Percentiles rank a stretch among this genome's conserved stretches.
Evolutionary conservation across 2,329 filamentous ascomycete genomes (phyloP).

Genomic region (Colletotrichum lini): DNA sequence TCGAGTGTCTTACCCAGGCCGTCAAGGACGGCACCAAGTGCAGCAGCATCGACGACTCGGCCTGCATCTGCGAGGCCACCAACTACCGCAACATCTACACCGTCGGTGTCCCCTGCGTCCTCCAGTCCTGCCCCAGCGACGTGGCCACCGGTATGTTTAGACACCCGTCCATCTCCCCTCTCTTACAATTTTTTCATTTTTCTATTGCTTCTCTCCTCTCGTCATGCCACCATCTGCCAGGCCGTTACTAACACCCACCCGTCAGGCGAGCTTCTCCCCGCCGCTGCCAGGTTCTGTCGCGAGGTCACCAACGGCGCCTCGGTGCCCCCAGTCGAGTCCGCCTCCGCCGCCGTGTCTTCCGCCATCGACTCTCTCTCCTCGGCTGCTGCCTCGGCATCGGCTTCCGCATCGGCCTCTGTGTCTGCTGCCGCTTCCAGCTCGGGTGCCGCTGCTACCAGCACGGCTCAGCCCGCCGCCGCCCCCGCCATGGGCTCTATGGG

Average conservation of each 20-base stretch:
- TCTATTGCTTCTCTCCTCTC: no score
- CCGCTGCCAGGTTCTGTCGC: constrained; percentile 44
- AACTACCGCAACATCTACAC: constrained; percentile 56
- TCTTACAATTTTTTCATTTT: no score
- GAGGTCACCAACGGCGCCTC: constrained; percentile 36
- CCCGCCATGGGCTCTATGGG: constrained; percentile 21
- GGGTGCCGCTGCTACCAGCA: neutral
- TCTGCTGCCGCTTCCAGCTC: neutral
- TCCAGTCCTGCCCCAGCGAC: constrained; percentile 59
- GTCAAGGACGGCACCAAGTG: constrained; percentile 44
- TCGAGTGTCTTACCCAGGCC: constrained; percentile 44
- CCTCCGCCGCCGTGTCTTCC: constrained; percentile 23
- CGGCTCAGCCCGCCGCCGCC: constrained; percentile 19
- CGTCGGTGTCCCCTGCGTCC: constrained; percentile 57
- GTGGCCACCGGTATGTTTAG: constrained; percentile 42
- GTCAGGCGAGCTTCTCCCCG: constrained; percentile 46
- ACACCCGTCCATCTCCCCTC: neutral
- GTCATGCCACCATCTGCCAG: neutral
- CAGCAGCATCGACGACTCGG: constrained; percentile 42
- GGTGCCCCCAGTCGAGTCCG: constrained; percentile 21
- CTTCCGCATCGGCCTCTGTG: constrained; percentile 2
- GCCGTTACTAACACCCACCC: no score
- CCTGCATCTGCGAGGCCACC: constrained; percentile 45
- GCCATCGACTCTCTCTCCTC: constrained; percentile 10
- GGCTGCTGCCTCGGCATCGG: neutral